Evolutionary conservation across 1,284 basidiomycete genomes (phyloP), one percentile per base, ranked within the genome.

Genomic region (Athelia psychrophila): DNA sequence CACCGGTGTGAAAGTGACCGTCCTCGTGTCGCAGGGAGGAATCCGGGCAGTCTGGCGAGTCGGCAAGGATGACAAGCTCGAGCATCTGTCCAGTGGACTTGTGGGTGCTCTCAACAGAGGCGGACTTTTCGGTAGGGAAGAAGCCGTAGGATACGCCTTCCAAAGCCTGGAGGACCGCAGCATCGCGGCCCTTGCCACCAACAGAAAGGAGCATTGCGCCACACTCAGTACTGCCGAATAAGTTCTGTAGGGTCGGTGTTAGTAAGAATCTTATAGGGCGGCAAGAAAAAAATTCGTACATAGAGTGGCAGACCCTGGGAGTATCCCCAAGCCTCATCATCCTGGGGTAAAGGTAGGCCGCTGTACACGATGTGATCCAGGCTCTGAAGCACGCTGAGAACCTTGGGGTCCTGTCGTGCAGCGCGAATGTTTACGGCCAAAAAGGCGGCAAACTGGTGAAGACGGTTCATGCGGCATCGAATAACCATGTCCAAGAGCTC

Each of bases 141-240:
- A 89, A 87, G 9, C 68, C 73, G 56, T 86, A 87, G 18, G 76
- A 76, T 20, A 79, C 76, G 19, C 78, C 76, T 5, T 76, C 73
- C n/a, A 86, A 61, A 20, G 80, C 73, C n/a, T 70, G 70, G 44
- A 88, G 74, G 51, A 77, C 68, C 53, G 71, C 68, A 51, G 70
- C 71, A 52, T 75, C 69, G 50, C 61, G 71, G 54, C 77, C 78
- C 50, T 68, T 67, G 44, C 70, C 76, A 51, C 76, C 76, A 38
- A 69, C 57, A 44, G 84, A 81, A 30, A 82, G 61, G 54, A 88
- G 72, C 75, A 84, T 84, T 2, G 78, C 81, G 45, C 84, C 83
- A 55, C 81, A 78, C 69, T 89, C 87, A 3, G 86, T 88, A 66
- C 79, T 86, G 20, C 86, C 86, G 61, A 87, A 88, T 27, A 85